Conservation (phyloP, 768 basidiomycete genomes). For the Mycena latifolia region DNA sequence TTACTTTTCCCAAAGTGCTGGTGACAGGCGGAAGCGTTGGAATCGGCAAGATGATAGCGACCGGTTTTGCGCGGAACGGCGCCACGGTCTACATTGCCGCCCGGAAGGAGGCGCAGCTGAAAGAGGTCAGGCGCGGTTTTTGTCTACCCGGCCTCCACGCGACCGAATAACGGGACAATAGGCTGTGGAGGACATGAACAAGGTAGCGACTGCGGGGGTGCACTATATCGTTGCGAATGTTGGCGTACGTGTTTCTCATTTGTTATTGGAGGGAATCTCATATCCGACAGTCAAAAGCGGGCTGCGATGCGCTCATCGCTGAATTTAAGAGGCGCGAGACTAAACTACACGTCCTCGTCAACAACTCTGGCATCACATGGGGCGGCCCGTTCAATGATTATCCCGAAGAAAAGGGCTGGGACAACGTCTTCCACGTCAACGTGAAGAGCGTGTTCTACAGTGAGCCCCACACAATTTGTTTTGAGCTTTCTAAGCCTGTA, state of each 20-base stretch:
- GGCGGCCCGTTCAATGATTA: conserved; percentile 59
- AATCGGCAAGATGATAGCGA: conserved; percentile 87
- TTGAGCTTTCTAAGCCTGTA: too few relatives aligned
- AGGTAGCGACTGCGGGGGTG: conserved; percentile 24
- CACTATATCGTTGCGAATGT: conserved; percentile 34
- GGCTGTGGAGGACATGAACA: conserved; percentile 20
- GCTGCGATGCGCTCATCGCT: conserved; percentile 51
- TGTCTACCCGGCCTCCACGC: background rate
- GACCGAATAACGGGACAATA: background rate
- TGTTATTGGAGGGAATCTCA: conserved; percentile 55
- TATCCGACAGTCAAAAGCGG: conserved; percentile 62
- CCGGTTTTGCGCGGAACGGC: conserved; percentile 86
- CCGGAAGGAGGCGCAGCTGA: conserved; percentile 78
- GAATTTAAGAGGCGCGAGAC: conserved; percentile 66
- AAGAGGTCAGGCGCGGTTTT: conserved; percentile 65
- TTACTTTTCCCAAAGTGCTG: conserved; percentile 60
- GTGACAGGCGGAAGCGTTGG: conserved; percentile 89
- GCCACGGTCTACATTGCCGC: conserved; percentile 93
- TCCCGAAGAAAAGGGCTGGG: conserved; percentile 50
- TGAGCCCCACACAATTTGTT: conserved; percentile 45
- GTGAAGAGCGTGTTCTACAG: conserved; percentile 88
- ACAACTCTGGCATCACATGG: conserved; percentile 76
- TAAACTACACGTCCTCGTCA: conserved; percentile 68
- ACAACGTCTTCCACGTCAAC: conserved; percentile 26
- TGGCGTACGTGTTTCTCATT: conserved; percentile 54